These are phyloP conservation scores for Fraxinus platypoda DNA, from an alignment of 305 asterid species.

Conservation along the genomic window DNA sequence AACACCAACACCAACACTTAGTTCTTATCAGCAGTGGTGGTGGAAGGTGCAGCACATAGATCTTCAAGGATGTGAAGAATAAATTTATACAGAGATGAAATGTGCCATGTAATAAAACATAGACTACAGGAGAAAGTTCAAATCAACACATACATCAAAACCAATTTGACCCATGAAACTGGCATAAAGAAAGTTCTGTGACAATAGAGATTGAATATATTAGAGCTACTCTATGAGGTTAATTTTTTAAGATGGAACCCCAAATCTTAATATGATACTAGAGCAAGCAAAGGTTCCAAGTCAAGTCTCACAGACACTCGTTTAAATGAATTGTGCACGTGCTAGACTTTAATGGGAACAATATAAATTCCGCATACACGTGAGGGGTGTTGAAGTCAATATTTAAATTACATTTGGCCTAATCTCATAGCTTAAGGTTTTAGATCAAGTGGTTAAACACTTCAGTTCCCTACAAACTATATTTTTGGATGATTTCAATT, in stretches of 20 bases:
- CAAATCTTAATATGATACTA: background rate
- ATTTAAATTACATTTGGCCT: background rate
- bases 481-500: background rate
- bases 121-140: background rate
- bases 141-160: background rate
- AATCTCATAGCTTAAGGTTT: background rate
- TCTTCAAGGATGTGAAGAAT: slow-evolving; percentile 21
- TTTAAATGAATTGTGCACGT: background rate
- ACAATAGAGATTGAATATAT: background rate
- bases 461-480: background rate
- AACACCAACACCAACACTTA: background rate
- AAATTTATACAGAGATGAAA: slow-evolving; percentile 1
- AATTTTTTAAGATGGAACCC: background rate
- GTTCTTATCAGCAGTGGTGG: slow-evolving; percentile 1
- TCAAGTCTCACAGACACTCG: background rate
- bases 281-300: background rate
- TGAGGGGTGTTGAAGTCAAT: background rate
- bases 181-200: background rate
- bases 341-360: background rate
- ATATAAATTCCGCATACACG: background rate
- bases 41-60: slow-evolving; percentile 10
- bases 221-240: background rate
- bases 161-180: background rate
- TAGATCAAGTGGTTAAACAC: background rate
- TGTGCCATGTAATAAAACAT: background rate